Percentiles rank a stretch among this genome's conserved stretches.
Conservation (phyloP, 768 basidiomycete species). For the Psilocybe subaeruginosa region DNA sequence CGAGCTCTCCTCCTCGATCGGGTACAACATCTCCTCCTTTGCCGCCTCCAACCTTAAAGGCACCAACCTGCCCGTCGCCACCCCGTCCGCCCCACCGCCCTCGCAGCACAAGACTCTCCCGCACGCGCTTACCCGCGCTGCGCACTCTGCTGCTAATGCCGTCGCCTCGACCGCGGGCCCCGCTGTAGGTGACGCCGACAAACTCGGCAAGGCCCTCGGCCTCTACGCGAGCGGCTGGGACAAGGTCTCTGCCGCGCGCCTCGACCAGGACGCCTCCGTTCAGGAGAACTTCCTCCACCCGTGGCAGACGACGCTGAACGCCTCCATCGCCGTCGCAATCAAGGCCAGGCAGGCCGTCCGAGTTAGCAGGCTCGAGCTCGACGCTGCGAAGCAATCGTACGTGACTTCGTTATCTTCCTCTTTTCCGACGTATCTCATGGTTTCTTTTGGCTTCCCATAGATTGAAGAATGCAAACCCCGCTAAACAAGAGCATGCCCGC, state of each 20-base stretch:
- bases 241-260: constrained; percentile 73
- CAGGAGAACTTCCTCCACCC: constrained; percentile 70
- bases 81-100: constrained; percentile 54
- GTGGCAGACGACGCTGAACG: constrained; percentile 87
- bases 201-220: constrained; percentile 77
- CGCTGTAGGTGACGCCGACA: constrained; percentile 48
- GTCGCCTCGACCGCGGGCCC: constrained; percentile 47
- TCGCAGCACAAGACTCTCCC: constrained; percentile 94
- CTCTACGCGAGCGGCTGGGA: constrained; percentile 85
- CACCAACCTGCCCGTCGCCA: constrained; percentile 80
- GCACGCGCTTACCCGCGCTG: constrained; percentile 88
- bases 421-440: background rate
- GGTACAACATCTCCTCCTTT: constrained; percentile 78
- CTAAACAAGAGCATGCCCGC: constrained; percentile 88
- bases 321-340: constrained; percentile 86
- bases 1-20: constrained; percentile 45
- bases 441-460: constrained; percentile 39
- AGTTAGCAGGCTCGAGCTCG: constrained; percentile 82
- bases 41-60: constrained; percentile 89
- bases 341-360: constrained; percentile 88
- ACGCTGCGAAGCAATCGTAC: constrained; percentile 87
- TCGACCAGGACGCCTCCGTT: constrained; percentile 80
- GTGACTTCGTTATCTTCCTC: constrained; percentile 26
- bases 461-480: constrained; percentile 74
- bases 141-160: constrained; percentile 57